These are phyloP conservation scores for Fusarium annulatum DNA, from an alignment of 2,329 filamentous ascomycete genomes.

Conservation along the genomic window DNA sequence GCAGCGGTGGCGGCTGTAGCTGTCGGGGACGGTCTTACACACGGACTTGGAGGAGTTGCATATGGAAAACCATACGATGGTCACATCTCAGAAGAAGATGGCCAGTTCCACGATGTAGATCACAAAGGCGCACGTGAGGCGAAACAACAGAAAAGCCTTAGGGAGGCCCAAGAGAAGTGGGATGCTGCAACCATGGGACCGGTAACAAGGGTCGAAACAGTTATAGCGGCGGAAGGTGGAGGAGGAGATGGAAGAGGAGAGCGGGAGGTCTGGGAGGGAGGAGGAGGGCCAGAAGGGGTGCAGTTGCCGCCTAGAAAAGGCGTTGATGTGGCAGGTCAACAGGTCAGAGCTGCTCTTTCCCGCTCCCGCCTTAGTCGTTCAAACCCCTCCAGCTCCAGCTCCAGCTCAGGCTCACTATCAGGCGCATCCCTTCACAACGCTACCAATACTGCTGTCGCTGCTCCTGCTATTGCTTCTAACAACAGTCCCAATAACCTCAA, in stretches of 20 bases:
- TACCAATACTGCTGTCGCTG: conserved; percentile 14
- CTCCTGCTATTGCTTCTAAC: neutral
- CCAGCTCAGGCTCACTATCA: conserved; percentile 17
- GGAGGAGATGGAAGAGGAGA: conserved; percentile 21
- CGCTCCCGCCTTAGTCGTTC: conserved; percentile 29
- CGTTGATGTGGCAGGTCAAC: conserved; percentile 34
- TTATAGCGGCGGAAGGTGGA: conserved; percentile 27
- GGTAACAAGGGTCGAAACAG: conserved; percentile 32
- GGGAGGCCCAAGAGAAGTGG: conserved; percentile 40
- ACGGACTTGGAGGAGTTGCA: conserved; percentile 15
- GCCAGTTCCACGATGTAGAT: conserved; percentile 1
- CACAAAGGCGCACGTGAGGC: conserved; percentile 20
- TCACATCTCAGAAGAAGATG: conserved; percentile 6
- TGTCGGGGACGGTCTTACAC: conserved; percentile 29
- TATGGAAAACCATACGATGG: conserved; percentile 12
- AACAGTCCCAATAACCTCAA: conserved; percentile 8
- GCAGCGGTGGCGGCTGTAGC: conserved; percentile 41
- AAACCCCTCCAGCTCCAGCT: conserved; percentile 29
- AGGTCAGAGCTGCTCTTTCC: conserved; percentile 38
- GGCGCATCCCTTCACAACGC: conserved; percentile 29
- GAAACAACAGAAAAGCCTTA: conserved; percentile 34
- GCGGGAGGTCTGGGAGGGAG: neutral
- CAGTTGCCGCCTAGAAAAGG: conserved; percentile 38
- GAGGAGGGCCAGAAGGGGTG: conserved; percentile 22
- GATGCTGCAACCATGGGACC: conserved; percentile 32